These are phyloP conservation scores for Paxillus rubicundulus DNA, from an alignment of 768 basidiomycete genomes.

Conservation along the genomic window DNA sequence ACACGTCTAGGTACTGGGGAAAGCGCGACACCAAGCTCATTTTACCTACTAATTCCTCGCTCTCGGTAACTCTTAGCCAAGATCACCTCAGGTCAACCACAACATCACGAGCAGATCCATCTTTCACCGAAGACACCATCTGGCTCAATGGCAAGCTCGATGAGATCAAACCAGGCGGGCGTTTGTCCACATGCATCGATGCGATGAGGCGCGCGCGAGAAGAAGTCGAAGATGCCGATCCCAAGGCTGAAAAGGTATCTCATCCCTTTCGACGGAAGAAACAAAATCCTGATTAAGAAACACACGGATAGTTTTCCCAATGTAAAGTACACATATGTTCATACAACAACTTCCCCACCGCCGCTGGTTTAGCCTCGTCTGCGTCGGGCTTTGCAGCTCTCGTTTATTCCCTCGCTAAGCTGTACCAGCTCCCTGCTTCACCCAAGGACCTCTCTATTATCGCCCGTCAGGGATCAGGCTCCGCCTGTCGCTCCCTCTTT, in stretches of 20 bases:
- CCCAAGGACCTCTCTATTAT: slow-evolving; percentile 87
- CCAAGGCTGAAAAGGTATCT: slow-evolving; percentile 62
- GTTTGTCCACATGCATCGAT: slow-evolving; percentile 79
- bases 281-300: neutral
- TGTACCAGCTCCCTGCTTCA: slow-evolving; percentile 78
- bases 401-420: slow-evolving; percentile 80
- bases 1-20: slow-evolving; percentile 86
- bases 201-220: slow-evolving; percentile 82
- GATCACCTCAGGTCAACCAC: slow-evolving; percentile 95
- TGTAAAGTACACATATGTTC: slow-evolving; percentile 87
- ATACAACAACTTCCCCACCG: slow-evolving; percentile 98
- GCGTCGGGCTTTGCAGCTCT: slow-evolving; percentile 97
- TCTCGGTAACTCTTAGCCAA: slow-evolving; percentile 97
- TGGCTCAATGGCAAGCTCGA: slow-evolving; percentile 97
- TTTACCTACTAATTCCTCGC: slow-evolving; percentile 94
- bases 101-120: slow-evolving; percentile 79
- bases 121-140: slow-evolving; percentile 72
- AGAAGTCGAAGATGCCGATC: slow-evolving; percentile 68
- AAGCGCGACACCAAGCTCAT: slow-evolving; percentile 95
- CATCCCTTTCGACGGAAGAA: neutral
- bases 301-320: slow-evolving; percentile 11
- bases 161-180: slow-evolving; percentile 75
- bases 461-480: slow-evolving; percentile 96
- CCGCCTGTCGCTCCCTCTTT: slow-evolving; percentile 95
- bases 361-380: slow-evolving; percentile 95